Percentiles rank a stretch among this genome's conserved stretches.
Conservation (phyloP, 2,329 filamentous ascomycete genomes). For the Teratosphaeria viscida region DNA sequence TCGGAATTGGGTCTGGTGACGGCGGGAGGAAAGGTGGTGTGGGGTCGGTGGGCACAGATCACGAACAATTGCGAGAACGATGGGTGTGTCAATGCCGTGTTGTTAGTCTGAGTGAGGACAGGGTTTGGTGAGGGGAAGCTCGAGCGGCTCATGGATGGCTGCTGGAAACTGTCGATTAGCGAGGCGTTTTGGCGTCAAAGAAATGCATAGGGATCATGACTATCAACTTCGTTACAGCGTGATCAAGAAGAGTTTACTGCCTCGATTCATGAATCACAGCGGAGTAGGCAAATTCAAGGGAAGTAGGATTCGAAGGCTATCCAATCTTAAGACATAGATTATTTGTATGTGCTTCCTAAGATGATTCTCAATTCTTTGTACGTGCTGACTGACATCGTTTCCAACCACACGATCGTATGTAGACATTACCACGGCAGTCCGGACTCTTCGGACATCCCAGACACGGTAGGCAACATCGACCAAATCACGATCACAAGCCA, state of each 20-base stretch:
- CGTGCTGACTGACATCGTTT: neutral
- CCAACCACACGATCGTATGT: neutral
- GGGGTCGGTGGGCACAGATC: constrained; percentile 75
- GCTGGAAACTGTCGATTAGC: constrained; percentile 1
- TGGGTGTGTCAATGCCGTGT: constrained; percentile 40
- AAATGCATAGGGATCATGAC: neutral
- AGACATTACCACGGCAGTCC: too few species aligned
- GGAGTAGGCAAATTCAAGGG: neutral
- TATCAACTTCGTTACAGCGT: neutral
- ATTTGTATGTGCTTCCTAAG: neutral
- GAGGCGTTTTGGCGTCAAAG: neutral
- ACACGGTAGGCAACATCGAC: too few species aligned
- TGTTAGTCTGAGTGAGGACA: constrained; percentile 10
- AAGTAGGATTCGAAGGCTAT: neutral
- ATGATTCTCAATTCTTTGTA: neutral
- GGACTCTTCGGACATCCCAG: neutral
- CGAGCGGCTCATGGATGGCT: neutral
- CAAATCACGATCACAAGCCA: too few species aligned
- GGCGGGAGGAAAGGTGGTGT: constrained; percentile 82
- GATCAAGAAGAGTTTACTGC: neutral
- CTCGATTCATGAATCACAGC: neutral
- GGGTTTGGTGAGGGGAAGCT: neutral
- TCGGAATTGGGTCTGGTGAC: constrained; percentile 85
- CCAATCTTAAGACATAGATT: neutral
- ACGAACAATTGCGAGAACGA: constrained; percentile 52